Base-by-base conservation (phyloP, 139 green algal species). In the Volvox africanus region DNA sequence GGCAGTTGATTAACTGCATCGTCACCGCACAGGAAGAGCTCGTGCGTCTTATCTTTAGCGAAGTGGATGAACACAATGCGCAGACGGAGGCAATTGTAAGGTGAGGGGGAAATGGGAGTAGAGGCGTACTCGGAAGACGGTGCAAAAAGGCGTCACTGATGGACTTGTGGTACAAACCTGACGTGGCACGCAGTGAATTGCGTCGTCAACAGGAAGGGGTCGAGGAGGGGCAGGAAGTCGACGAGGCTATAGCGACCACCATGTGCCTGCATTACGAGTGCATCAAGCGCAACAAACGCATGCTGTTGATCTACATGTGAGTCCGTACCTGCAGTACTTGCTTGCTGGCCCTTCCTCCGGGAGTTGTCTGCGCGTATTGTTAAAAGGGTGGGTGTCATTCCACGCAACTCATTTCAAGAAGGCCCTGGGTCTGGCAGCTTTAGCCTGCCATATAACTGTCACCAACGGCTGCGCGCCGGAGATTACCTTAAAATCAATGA, bases 301-400 rank as follows among this genome's bases (percentile, higher is more conserved):
- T 93, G 44, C 55, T 93, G 69, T 86, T 93, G 28, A 86, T 89
- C n/a, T 93, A 93, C 85, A 93, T 93, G 91, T 93, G 35, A 62
- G 91, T n/a, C 17, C 9, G 1, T 30, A 14, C 16, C 26, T 30
- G 71, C 69, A 26, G 71, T 9, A 6, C 44, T 55, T 55, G 44
- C 44, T 9, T 55, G 44, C 5, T 55, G 44, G 9, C 44, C 44
- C 5, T 55, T 5, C 44, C 9, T 55, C 44, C 44, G 44, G 44
- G 44, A 55, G 9, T 55, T n/a, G n/a, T n/a, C n/a, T n/a, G n/a
- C n/a, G 44, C 44, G 9, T 55, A 55, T 55, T 55, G 5, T 55
- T 5, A 55, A 55, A 14, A 55, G 9, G 5, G 44, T 5, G 44
- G 44, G 44, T 9, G 5, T 55, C 44, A 55, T 55, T 55, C 44